A percentile compares a stretch with the other conserved stretches of the same genome.
These are phyloP conservation scores for Yamadazyma siamensis DNA, from an alignment of 1,139 yeast species.

Conservation along the genomic window DNA sequence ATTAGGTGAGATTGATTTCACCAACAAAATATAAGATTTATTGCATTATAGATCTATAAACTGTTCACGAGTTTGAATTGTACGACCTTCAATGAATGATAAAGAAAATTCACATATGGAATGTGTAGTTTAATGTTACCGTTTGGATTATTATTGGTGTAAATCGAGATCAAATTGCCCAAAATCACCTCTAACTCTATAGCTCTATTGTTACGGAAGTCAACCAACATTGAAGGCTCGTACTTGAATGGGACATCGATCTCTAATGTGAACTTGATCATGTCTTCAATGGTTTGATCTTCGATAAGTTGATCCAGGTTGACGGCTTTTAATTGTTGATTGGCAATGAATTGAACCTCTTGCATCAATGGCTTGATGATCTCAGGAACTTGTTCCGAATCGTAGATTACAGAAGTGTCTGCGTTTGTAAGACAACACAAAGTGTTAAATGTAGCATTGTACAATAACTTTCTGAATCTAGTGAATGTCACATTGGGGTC, in stretches of 20 bases:
- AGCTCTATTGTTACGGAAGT: slow-evolving; percentile 24
- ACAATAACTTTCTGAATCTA: slow-evolving; percentile 33
- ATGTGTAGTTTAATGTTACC: slow-evolving; percentile 12
- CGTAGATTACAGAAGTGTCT: slow-evolving; percentile 23
- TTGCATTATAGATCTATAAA: too few relatives aligned
- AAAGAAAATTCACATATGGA: slow-evolving; percentile 25
- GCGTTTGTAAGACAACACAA: slow-evolving; percentile 28
- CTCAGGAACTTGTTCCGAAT: slow-evolving; percentile 10
- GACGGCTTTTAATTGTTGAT: slow-evolving; percentile 17
- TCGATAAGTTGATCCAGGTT: slow-evolving; percentile 15
- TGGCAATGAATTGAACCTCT: slow-evolving; percentile 22
- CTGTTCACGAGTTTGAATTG: slow-evolving; percentile 20
- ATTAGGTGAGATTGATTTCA: slow-evolving; percentile 8
- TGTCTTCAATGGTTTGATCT: slow-evolving; percentile 15
- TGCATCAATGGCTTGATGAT: slow-evolving; percentile 23
- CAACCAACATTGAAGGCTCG: slow-evolving; percentile 37
- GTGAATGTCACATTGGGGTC: slow-evolving; percentile 19
- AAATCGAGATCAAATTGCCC: slow-evolving; percentile 20
- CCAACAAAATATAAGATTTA: slow-evolving; percentile 6
- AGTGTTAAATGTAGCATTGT: slow-evolving; percentile 35
- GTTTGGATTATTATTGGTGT: slow-evolving; percentile 7
- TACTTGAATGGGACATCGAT: slow-evolving; percentile 20
- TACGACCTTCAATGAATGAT: slow-evolving; percentile 33
- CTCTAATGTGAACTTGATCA: slow-evolving; percentile 15
- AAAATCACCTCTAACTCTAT: slow-evolving; percentile 31